These are phyloP conservation scores for Phytophthora pinifolia DNA, from an alignment of 352 stramenopile genomes.

Conservation along the genomic window DNA sequence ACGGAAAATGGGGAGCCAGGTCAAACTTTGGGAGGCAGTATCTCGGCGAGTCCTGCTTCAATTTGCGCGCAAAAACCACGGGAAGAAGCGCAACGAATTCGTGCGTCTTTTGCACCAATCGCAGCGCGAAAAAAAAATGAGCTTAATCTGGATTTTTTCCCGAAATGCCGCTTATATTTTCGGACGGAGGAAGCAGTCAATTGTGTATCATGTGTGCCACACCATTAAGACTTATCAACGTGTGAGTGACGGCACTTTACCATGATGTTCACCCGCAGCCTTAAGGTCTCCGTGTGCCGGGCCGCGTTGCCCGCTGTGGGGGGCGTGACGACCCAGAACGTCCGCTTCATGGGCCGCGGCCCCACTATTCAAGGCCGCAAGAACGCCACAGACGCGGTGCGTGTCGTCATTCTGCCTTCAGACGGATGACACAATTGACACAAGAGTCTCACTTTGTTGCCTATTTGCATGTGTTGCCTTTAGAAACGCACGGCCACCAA, in stretches of 20 bases:
- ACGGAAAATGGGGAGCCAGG: no score
- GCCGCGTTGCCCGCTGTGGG: not conserved
- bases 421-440: no score
- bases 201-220: conserved; percentile 10
- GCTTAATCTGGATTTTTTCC: no score
- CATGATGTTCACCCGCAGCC: conserved; percentile 23
- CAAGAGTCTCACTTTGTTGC: not conserved
- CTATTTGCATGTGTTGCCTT: not conserved
- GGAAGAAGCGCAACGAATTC: no score
- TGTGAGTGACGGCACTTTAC: not conserved
- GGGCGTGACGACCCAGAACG: conserved; percentile 39
- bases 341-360: conserved; percentile 76
- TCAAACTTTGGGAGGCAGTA: no score
- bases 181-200: no score
- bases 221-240: not conserved
- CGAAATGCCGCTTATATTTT: no score
- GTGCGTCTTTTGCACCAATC: no score
- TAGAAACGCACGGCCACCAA: conserved; percentile 82
- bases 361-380: conserved; percentile 83
- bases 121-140: no score
- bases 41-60: no score
- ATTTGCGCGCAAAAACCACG: no score
- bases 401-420: not conserved
- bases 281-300: conserved; percentile 4
- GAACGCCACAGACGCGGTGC: conserved; percentile 75